These are phyloP conservation scores for Pezicula radicicola DNA, from an alignment of 2,329 filamentous ascomycete genomes.

Conservation along the genomic window DNA sequence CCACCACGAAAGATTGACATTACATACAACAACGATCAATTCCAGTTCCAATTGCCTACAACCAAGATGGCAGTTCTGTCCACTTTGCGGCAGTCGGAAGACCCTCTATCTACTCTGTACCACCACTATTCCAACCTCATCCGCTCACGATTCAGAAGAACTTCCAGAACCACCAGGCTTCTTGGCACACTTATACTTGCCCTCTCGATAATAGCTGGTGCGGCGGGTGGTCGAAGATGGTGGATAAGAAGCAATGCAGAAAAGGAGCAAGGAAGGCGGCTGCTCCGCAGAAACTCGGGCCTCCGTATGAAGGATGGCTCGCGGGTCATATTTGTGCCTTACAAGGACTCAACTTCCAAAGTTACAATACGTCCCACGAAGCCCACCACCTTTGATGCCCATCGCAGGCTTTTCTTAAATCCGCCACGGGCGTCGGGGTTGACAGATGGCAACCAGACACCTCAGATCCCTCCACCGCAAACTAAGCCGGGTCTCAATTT, in stretches of 20 bases:
- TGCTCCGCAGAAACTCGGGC: slow-evolving; percentile 89
- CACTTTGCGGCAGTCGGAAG: slow-evolving; percentile 68
- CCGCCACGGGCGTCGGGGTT: slow-evolving; percentile 81
- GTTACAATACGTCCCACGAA: slow-evolving; percentile 91
- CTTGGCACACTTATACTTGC: slow-evolving; percentile 74
- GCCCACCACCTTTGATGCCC: slow-evolving; percentile 91
- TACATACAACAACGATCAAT: not conserved
- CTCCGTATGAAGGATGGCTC: slow-evolving; percentile 92
- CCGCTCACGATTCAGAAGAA: slow-evolving; percentile 53
- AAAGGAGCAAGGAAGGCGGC: slow-evolving; percentile 74
- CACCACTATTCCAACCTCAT: slow-evolving; percentile 55
- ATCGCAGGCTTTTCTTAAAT: slow-evolving; percentile 88
- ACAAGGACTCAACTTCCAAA: slow-evolving; percentile 82
- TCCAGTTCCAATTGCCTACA: not conserved
- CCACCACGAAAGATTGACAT: not conserved
- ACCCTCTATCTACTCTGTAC: slow-evolving; percentile 63
- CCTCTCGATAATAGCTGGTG: slow-evolving; percentile 73
- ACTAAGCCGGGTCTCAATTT: slow-evolving; percentile 94
- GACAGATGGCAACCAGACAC: slow-evolving; percentile 56
- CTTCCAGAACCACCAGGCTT: slow-evolving; percentile 69
- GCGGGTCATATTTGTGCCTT: slow-evolving; percentile 91
- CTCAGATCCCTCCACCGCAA: slow-evolving; percentile 77
- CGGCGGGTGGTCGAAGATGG: slow-evolving; percentile 76
- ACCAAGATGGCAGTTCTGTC: slow-evolving; percentile 79
- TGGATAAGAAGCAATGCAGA: slow-evolving; percentile 73